A percentile compares a stretch with the other conserved stretches of the same genome.
Evolutionary conservation across 1,139 yeast genomes (phyloP).

Genomic region (Lodderomyces theae): DNA sequence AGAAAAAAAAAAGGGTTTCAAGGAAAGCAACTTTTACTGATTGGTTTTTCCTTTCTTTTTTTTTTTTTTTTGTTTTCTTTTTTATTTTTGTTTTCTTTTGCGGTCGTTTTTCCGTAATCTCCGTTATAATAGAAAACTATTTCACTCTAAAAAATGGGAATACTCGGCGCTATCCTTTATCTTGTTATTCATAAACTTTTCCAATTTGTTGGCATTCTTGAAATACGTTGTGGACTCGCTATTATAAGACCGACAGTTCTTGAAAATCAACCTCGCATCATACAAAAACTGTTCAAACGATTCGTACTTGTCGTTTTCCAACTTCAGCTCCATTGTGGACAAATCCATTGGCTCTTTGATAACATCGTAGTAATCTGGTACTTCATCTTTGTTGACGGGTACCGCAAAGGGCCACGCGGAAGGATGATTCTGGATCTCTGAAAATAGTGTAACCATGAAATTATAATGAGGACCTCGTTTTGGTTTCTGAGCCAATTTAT

Average conservation of each 20-base stretch:
- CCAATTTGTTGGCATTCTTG: slow-evolving; percentile 87
- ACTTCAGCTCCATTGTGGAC: slow-evolving; percentile 89
- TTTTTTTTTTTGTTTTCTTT: background rate
- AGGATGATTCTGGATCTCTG: slow-evolving; percentile 90
- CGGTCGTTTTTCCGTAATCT: background rate
- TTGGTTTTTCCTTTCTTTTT: background rate
- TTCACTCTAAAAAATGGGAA: slow-evolving; percentile 37
- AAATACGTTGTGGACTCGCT: slow-evolving; percentile 87
- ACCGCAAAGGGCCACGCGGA: slow-evolving; percentile 98
- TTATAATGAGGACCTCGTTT: slow-evolving; percentile 94
- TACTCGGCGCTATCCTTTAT: slow-evolving; percentile 82
- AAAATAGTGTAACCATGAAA: slow-evolving; percentile 81
- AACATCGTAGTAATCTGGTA: slow-evolving; percentile 93
- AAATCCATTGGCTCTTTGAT: slow-evolving; percentile 99
- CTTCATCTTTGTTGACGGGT: slow-evolving; percentile 92
- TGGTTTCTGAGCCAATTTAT: slow-evolving; percentile 90
- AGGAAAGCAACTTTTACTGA: background rate
- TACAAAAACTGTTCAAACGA: slow-evolving; percentile 88
- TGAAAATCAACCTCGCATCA: slow-evolving; percentile 82
- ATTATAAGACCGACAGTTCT: slow-evolving; percentile 86
- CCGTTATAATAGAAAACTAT: background rate
- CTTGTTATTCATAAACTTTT: slow-evolving; percentile 78
- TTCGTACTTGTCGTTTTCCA: slow-evolving; percentile 89
- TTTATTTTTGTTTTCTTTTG: background rate
- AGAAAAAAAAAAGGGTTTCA: background rate